Evolutionary conservation across 345 rosid genomes (phyloP).

Genomic region (Mercurialis annua): DNA sequence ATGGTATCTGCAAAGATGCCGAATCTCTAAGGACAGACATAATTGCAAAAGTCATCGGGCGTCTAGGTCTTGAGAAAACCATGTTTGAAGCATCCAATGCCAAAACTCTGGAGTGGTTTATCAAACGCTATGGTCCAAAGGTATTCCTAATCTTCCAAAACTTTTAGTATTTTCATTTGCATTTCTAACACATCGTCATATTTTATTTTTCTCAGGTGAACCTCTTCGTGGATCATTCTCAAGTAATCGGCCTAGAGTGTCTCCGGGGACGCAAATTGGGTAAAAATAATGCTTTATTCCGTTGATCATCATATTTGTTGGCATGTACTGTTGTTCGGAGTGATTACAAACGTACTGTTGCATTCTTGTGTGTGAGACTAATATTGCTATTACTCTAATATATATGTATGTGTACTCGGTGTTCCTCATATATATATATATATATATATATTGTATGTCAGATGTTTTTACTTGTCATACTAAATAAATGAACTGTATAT

Average conservation of each 20-base stretch:
- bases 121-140: conserved; percentile 75
- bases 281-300: conserved; percentile 49
- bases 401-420: no score
- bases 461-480: no score
- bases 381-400: neutral
- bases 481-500: no score
- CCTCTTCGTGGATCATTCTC: conserved; percentile 87
- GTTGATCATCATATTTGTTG: conserved; percentile 47
- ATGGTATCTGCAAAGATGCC: conserved; percentile 69
- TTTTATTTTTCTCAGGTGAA: conserved; percentile 56
- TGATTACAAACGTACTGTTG: neutral
- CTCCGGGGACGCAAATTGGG: conserved; percentile 69
- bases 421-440: no score
- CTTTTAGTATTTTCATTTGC: neutral
- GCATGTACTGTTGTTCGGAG: conserved; percentile 25
- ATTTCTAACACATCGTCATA: neutral
- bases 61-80: conserved; percentile 81
- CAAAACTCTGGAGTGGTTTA: conserved; percentile 77
- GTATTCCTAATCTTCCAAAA: conserved; percentile 27
- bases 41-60: conserved; percentile 75
- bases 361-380: neutral
- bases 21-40: conserved; percentile 70
- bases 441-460: no score
- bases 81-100: conserved; percentile 88
- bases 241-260: conserved; percentile 82